Evolutionary conservation across 2,329 filamentous ascomycete species (phyloP), one percentile per base, ranked within the genome.

Genomic region (Sclerotinia subarctica): DNA sequence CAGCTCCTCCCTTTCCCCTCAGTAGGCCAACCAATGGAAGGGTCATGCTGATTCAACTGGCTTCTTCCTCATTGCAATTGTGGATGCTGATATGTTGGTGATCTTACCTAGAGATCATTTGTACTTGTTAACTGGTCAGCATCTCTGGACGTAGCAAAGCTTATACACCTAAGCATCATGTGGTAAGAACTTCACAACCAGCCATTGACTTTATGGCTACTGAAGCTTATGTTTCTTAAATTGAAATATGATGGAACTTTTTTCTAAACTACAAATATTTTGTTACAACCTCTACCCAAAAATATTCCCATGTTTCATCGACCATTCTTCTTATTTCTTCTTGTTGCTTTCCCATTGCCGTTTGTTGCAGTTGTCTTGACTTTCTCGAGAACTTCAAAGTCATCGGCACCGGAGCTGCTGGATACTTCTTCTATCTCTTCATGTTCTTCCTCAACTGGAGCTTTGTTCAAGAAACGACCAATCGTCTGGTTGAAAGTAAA

Each of bases 371-470:
- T 73, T 8, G 74, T 76, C 71, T 76, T 76, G 44, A 72, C 72
- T 79, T 87, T 87, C 75, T 88, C 86, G 13, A 89, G 79, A 53
- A 88, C 78, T 79, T 90, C 87, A 78, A 87, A 89, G 76, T 88
- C 85, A 65, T 86, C 86, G 26, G 84, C 82, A 1, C 86, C 87
- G 74, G 85, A 86, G 29, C 83, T 85, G 76, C 82, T 85, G 6
- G 29, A 85, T 35, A 77, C 76, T 8, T 76, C 76, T 42, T 78
- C 79, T 11, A 78, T 78, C 2, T 79, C 79, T 3, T 79, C 77
- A 11, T 81, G 78, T 2, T 75, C 75, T 24, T 78, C 77, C 21
- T 78, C 74, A 13, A 77, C 74, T 1, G 78, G 74, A 19, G 75
- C 70, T 69, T 80, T 80, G 44, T 70, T 66, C 66, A 88, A 72